Percentiles rank a stretch among this genome's conserved stretches.
phyloP scores from a whole-genome alignment of 352 stramenopile genomes.

The Phytophthora sansomeana region DNA sequence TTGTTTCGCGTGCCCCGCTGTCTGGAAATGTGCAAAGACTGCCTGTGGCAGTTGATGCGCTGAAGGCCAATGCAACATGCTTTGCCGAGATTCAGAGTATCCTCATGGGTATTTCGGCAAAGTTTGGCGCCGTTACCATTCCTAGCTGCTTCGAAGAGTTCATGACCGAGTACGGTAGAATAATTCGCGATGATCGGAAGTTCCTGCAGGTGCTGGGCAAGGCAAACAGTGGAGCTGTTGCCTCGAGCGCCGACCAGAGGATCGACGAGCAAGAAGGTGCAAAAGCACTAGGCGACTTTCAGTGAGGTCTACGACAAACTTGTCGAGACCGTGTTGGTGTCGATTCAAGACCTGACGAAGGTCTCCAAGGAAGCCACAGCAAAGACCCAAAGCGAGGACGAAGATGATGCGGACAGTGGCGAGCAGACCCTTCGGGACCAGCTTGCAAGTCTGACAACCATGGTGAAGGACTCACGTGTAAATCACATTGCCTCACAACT shows the following conservation, averaged over 20 bases:
- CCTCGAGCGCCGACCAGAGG: constrained; percentile 1
- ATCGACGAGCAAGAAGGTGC: constrained; percentile 25
- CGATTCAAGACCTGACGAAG: constrained; percentile 85
- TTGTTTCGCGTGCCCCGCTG: constrained; percentile 25
- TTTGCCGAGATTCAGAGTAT: constrained; percentile 47
- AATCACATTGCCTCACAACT: constrained; percentile 77
- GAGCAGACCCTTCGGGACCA: constrained; percentile 54
- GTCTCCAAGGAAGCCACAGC: constrained; percentile 36
- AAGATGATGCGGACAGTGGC: constrained; percentile 32
- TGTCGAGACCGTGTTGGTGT: constrained; percentile 78
- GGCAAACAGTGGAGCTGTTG: neutral
- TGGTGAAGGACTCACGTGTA: constrained; percentile 77
- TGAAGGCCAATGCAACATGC: constrained; percentile 42
- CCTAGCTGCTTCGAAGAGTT: constrained; percentile 51
- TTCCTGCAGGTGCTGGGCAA: constrained; percentile 47
- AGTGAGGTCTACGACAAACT: constrained; percentile 70
- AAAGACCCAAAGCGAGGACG: constrained; percentile 6
- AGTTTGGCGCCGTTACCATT: constrained; percentile 39
- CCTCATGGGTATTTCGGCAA: constrained; percentile 32
- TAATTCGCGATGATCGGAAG: constrained; percentile 43
- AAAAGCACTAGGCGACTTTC: constrained; percentile 51
- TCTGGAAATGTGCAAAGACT: constrained; percentile 15
- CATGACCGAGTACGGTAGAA: constrained; percentile 29
- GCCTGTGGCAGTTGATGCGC: constrained; percentile 38
- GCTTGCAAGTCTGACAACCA: constrained; percentile 51